Percentiles rank a stretch among this genome's conserved stretches.
Conservation (phyloP, 257 asterid species). For the Lycium barbarum region DNA sequence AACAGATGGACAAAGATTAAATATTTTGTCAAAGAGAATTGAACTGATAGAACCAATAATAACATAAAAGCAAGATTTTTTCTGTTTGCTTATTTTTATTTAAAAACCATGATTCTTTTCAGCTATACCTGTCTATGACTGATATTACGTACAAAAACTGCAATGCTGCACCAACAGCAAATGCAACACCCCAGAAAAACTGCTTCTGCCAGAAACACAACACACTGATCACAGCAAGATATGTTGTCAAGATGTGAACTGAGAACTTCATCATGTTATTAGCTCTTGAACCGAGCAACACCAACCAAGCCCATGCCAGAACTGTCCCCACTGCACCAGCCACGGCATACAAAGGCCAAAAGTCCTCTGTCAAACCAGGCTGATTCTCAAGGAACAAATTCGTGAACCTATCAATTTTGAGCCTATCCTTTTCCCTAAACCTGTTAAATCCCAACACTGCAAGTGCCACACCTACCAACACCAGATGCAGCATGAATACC, state of each 20-base stretch:
- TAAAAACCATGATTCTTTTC: not conserved
- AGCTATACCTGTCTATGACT: constrained; percentile 84
- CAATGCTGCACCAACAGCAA: constrained; percentile 87
- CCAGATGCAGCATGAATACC: constrained; percentile 70
- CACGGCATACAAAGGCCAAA: constrained; percentile 83
- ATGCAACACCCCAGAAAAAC: constrained; percentile 90
- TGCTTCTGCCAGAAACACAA: constrained; percentile 87
- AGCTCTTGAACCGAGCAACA: constrained; percentile 79
- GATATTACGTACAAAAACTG: constrained; percentile 92
- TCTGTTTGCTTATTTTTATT: constrained; percentile 17
- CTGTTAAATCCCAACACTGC: constrained; percentile 89
- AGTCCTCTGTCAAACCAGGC: constrained; percentile 90
- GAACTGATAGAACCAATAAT: not conserved
- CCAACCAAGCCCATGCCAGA: constrained; percentile 89
- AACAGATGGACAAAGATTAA: not conserved
- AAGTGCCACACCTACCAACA: constrained; percentile 75
- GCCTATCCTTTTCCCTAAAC: constrained; percentile 80
- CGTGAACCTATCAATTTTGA: constrained; percentile 83
- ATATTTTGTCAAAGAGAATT: not conserved
- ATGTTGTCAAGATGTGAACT: constrained; percentile 88
- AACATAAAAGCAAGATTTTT: constrained; percentile 10
- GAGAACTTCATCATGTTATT: constrained; percentile 86
- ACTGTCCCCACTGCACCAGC: constrained; percentile 81
- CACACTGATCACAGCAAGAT: constrained; percentile 94
- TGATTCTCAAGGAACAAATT: constrained; percentile 78